A percentile compares a stretch with the other conserved stretches of the same genome.
Conservation (phyloP, 768 basidiomycete species). For the Hygrocybe coccinea region DNA sequence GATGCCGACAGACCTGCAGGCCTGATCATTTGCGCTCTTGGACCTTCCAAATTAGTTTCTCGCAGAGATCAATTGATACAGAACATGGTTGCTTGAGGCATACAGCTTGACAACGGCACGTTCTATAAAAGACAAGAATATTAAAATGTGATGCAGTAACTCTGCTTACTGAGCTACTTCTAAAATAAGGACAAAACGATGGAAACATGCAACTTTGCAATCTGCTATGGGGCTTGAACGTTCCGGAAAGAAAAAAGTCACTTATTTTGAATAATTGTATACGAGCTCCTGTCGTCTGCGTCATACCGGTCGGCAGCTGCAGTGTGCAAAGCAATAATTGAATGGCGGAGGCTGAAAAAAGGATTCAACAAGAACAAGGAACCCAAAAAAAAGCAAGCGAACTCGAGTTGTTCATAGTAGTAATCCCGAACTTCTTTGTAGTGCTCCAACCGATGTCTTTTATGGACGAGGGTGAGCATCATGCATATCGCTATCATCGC, state of each 20-base stretch:
- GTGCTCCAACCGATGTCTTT: slow-evolving; percentile 34
- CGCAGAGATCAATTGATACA: no score
- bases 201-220: no score
- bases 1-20: no score
- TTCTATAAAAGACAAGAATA: no score
- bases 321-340: slow-evolving; percentile 33
- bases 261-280: not conserved
- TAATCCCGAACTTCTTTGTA: slow-evolving; percentile 44
- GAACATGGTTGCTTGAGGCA: no score
- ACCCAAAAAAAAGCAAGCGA: not conserved
- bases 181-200: no score
- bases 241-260: not conserved
- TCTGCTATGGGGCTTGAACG: not conserved
- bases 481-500: slow-evolving; percentile 36
- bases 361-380: not conserved
- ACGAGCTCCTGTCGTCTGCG: slow-evolving; percentile 6
- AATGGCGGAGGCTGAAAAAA: slow-evolving; percentile 28
- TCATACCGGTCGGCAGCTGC: slow-evolving; percentile 24
- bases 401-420: slow-evolving; percentile 46
- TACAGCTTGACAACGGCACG: no score
- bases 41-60: no score
- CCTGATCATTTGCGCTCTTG: no score
- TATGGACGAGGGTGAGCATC: slow-evolving; percentile 39
- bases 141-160: no score
- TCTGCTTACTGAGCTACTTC: no score